phyloP scores from a whole-genome alignment of 768 basidiomycete species.

The Boletus rubropictus region DNA sequence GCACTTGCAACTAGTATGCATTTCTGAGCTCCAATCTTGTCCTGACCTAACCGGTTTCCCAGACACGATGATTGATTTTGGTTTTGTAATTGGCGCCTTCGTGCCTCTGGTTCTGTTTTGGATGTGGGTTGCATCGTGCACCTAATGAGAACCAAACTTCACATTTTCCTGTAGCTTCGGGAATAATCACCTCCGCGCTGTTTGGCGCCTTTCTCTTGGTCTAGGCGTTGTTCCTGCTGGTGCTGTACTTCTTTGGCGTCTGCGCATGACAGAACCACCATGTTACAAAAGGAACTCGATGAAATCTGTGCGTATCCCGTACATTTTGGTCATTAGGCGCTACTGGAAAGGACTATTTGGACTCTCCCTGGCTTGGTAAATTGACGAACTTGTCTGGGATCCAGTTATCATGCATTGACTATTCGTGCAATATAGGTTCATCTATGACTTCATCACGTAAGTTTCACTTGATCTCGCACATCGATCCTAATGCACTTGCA shows the following conservation, averaged over 20 bases:
- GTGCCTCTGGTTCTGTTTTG: conserved; percentile 82
- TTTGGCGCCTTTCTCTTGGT: conserved; percentile 84
- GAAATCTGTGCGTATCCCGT: conserved; percentile 70
- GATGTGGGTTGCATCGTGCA: conserved; percentile 52
- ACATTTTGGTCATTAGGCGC: conserved; percentile 65
- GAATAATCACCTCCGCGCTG: conserved; percentile 70
- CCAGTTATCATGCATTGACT: neutral
- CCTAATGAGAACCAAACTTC: neutral
- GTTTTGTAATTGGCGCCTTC: conserved; percentile 75
- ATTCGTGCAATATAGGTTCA: conserved; percentile 41
- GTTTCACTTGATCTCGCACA: conserved; percentile 18
- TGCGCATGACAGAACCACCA: conserved; percentile 76
- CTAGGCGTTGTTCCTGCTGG: conserved; percentile 78
- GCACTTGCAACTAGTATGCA: conserved; percentile 79
- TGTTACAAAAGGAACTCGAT: conserved; percentile 74
- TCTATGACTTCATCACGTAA: conserved; percentile 77
- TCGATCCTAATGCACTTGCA: neutral
- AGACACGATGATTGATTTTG: conserved; percentile 84
- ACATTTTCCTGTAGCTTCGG: conserved; percentile 50
- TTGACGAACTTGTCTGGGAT: neutral
- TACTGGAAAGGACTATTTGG: conserved; percentile 76
- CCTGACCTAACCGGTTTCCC: neutral
- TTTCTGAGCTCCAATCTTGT: neutral
- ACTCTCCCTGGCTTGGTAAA: conserved; percentile 70
- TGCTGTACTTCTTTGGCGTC: conserved; percentile 81